phyloP scores from a whole-genome alignment of 1,139 yeast species.

The Kodamaea suecica region DNA sequence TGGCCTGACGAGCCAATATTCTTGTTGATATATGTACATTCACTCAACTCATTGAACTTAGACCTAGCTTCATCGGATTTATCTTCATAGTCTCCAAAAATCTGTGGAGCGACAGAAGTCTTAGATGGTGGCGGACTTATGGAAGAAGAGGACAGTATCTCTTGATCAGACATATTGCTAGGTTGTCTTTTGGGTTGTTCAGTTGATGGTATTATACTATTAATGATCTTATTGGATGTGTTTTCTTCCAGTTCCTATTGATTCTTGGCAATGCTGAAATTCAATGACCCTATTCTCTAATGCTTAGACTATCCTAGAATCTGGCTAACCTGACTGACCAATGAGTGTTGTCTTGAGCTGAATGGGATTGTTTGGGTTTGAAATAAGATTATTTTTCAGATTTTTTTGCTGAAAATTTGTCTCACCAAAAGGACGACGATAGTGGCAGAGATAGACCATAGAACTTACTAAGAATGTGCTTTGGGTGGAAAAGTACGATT shows the following conservation, averaged over 20 bases:
- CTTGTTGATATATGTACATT: conserved; percentile 61
- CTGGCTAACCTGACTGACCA: neutral
- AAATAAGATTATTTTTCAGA: neutral
- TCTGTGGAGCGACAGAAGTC: conserved; percentile 21
- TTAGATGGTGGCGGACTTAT: conserved; percentile 6
- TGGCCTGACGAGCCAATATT: conserved; percentile 65
- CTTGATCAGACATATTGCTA: conserved; percentile 1
- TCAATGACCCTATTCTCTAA: too few relatives aligned
- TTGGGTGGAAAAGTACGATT: too few relatives aligned
- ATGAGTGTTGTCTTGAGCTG: neutral
- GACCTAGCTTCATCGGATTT: conserved; percentile 68
- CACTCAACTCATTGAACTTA: conserved; percentile 53
- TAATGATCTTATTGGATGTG: too few relatives aligned
- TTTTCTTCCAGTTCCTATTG: too few relatives aligned
- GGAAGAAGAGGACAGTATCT: conserved; percentile 4
- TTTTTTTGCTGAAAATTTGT: neutral
- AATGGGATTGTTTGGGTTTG: neutral
- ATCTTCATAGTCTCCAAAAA: conserved; percentile 51
- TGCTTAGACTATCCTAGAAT: too few relatives aligned
- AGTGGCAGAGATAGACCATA: too few relatives aligned
- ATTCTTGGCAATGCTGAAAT: too few relatives aligned
- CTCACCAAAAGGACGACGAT: too few relatives aligned
- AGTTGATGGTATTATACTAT: too few relatives aligned
- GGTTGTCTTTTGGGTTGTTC: too few relatives aligned
- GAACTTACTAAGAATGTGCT: too few relatives aligned